phyloP scores from a whole-genome alignment of 208 protist species.

The Trypanosoma platydactyli region DNA sequence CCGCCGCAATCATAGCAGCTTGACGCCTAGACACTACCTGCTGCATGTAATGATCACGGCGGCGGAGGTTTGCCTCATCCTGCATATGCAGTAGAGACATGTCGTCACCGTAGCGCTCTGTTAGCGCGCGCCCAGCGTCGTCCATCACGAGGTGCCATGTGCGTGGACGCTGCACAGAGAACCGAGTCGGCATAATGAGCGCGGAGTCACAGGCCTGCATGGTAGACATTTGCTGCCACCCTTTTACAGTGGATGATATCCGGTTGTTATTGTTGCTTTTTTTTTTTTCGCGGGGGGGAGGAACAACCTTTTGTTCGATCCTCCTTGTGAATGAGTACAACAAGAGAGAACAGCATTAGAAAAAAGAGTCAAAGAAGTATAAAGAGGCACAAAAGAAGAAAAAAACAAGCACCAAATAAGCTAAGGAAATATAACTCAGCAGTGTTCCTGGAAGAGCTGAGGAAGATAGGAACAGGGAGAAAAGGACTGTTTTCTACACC shows the following conservation, averaged over 20 bases:
- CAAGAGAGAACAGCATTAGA: neutral
- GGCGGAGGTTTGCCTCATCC: slow-evolving; percentile 1
- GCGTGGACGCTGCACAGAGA: slow-evolving; percentile 1
- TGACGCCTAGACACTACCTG: neutral
- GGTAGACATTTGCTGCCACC: slow-evolving; percentile 4
- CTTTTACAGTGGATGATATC: neutral
- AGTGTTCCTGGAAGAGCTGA: too few species aligned
- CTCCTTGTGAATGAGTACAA: neutral
- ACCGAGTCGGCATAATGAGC: slow-evolving; percentile 19
- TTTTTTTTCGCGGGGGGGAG: neutral
- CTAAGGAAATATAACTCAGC: neutral
- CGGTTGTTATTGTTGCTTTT: neutral
- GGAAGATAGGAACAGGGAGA: too few species aligned
- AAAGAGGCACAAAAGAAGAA: slow-evolving; percentile 1
- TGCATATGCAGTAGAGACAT: neutral
- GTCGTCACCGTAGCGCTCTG: slow-evolving; percentile 7
- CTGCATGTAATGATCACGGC: slow-evolving; percentile 10
- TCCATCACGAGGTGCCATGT: slow-evolving; percentile 28
- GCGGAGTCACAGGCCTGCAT: slow-evolving; percentile 1
- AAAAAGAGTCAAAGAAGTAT: neutral
- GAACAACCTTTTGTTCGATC: slow-evolving; percentile 1
- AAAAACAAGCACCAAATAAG: slow-evolving; percentile 18
- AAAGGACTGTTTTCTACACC: neutral
- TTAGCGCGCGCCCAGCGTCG: slow-evolving; percentile 4
- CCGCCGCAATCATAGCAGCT: neutral